Evolutionary conservation across 1,139 yeast genomes (phyloP), one percentile per base, ranked within the genome.

Genomic region (Entelexis paramagnoliae): DNA sequence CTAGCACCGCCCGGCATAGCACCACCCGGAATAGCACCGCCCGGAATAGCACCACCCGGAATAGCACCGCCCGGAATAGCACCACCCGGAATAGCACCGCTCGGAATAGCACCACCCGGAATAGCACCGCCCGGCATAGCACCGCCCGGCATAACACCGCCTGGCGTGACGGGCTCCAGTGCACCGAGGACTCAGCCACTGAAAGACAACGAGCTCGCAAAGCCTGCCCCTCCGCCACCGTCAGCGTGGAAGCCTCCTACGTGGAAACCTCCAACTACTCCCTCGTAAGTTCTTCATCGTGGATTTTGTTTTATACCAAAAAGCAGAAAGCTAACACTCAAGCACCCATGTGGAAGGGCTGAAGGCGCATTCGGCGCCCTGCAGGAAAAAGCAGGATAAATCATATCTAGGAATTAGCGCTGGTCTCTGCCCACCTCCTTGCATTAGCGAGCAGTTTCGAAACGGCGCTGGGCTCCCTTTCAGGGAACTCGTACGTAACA

Each of bases 401-500:
- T 36, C 11, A 4, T 13, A 14, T 22, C 13, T 39, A 39, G n/a
- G 14, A n/a, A 26, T 10, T n/a, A 39, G 19, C 32, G 13, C n/a
- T 39, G 20, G 42, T 7, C 13, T 39, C 26, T 4, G 45, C 50
- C 60, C 58, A 56, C 26, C 51, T 49, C 36, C 36, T 50, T 4
- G 59, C 60, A 29, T 51, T 51, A 7, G 55, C 58, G 30, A 55
- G 40, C 45, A 54, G 43, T 13, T 34, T 46, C 8, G 53, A 48
- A 13, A 50, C 17, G n/a, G 52, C 48, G 35, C 43, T 35, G 1
- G 34, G 24, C 40, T 41, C 35, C 2, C 20, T 10, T 11, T 51
- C 51, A n/a, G 93, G 88, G 63, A 84, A 87, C 4, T 77, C 69
- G 64, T 81, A 84, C 54, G 80, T 89, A 52, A 72, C 63, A 58